A percentile compares a stretch with the other conserved stretches of the same genome.
These are phyloP conservation scores for Hygrophoropsis aurantiaca DNA, from an alignment of 768 basidiomycete species.

Conservation along the genomic window DNA sequence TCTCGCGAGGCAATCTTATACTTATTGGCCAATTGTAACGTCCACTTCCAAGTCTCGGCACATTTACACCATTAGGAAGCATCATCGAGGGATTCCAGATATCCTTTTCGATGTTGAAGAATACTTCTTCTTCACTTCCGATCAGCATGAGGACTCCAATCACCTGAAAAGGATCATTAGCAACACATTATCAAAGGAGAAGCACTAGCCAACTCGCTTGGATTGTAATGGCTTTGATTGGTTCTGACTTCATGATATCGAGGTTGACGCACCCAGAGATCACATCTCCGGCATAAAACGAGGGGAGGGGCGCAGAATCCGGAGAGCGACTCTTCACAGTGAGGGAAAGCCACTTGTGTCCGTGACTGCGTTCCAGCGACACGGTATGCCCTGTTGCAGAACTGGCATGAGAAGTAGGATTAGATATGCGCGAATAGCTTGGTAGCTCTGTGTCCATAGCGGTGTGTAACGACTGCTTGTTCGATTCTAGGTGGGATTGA, in stretches of 20 bases:
- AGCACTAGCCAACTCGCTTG: constrained; percentile 31
- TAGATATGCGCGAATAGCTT: constrained; percentile 9
- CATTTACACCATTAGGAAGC: constrained; percentile 12
- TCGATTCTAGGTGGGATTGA: no score
- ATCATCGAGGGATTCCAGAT: constrained; percentile 35
- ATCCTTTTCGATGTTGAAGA: constrained; percentile 39
- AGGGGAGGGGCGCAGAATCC: constrained; percentile 37
- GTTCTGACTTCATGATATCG: constrained; percentile 45
- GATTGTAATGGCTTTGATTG: constrained; percentile 43
- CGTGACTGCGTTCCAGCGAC: constrained; percentile 39
- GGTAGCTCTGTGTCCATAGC: constrained; percentile 16
- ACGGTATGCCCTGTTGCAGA: constrained; percentile 13
- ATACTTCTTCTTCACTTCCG: constrained; percentile 48
- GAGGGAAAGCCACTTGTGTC: constrained; percentile 45
- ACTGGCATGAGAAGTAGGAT: not conserved
- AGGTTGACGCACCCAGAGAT: constrained; percentile 49
- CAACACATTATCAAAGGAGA: no score
- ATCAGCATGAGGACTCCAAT: constrained; percentile 47
- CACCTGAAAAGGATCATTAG: constrained; percentile 33
- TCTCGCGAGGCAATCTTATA: constrained; percentile 42
- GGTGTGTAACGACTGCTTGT: no score
- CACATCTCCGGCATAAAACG: constrained; percentile 44
- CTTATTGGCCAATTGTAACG: constrained; percentile 44
- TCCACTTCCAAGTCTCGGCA: constrained; percentile 38
- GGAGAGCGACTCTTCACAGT: constrained; percentile 41